Conservation (phyloP, 1,284 basidiomycete genomes). For the Schizopora paradoxa region DNA sequence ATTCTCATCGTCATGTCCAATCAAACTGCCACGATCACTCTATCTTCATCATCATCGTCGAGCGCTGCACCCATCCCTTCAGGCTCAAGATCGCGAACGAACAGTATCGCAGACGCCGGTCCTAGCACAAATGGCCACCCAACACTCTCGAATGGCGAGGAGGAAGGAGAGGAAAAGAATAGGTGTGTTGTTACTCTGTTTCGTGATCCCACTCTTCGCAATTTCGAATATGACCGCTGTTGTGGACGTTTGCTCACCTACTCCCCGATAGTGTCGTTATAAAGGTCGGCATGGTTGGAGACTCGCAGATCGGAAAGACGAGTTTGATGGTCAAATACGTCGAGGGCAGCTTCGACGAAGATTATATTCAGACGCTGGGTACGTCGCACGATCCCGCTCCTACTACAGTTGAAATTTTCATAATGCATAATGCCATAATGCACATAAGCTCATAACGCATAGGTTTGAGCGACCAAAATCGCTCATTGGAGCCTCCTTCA, state of each 20-base stretch:
- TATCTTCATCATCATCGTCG: too few species aligned
- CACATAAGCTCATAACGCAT: too few species aligned
- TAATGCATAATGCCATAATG: too few species aligned
- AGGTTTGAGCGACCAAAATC: too few species aligned
- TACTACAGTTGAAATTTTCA: too few species aligned
- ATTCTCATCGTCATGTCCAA: constrained; percentile 17
- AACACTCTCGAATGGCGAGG: constrained; percentile 6
- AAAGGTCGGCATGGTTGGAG: constrained; percentile 98
- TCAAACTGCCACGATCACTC: constrained; percentile 4
- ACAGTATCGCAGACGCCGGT: constrained; percentile 14
- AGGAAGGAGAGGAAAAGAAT: constrained; percentile 16
- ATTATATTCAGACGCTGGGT: constrained; percentile 99
- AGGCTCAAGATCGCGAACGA: constrained; percentile 14
- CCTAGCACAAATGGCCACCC: constrained; percentile 1
- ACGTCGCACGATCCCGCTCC: constrained; percentile 25
- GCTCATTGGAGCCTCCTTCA: too few species aligned
- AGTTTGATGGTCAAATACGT: constrained; percentile 98
- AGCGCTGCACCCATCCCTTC: constrained; percentile 6
- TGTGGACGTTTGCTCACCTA: constrained; percentile 2
- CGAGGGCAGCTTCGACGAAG: constrained; percentile 95
- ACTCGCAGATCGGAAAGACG: constrained; percentile 98
- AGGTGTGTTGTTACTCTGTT: constrained; percentile 8
- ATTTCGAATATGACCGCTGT: background rate
- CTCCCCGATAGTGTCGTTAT: constrained; percentile 70
- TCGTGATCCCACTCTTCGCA: background rate